phyloP scores from a whole-genome alignment of 208 protist genomes.

The Acanthamoeba lenticulata region DNA sequence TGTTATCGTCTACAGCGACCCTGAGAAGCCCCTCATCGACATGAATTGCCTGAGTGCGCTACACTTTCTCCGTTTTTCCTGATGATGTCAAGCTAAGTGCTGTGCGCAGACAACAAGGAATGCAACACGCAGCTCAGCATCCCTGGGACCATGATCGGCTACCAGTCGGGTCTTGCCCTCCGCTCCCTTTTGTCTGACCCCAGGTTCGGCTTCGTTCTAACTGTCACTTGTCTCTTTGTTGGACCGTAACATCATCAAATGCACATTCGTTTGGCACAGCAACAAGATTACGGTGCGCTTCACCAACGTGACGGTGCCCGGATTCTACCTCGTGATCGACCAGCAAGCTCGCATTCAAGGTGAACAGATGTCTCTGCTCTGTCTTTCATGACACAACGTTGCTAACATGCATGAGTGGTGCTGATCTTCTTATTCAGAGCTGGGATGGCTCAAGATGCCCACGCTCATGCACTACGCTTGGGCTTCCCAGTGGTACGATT shows the following conservation, averaged over 20 bases:
- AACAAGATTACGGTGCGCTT: slow-evolving; percentile 43
- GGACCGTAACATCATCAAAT: background rate
- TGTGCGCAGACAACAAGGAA: background rate
- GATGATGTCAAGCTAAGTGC: background rate
- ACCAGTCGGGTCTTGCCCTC: background rate
- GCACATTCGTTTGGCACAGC: background rate
- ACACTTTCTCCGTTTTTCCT: background rate
- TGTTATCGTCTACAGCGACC: slow-evolving; percentile 20
- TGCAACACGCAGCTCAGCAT: slow-evolving; percentile 55
- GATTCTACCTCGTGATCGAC: slow-evolving; percentile 55
- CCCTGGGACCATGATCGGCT: slow-evolving; percentile 44
- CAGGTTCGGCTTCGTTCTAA: background rate
- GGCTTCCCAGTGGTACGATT: slow-evolving; percentile 51
- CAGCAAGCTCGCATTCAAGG: slow-evolving; percentile 13
- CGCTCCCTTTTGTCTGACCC: background rate
- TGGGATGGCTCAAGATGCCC: slow-evolving; percentile 62
- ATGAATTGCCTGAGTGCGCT: slow-evolving; percentile 45
- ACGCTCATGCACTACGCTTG: slow-evolving; percentile 63
- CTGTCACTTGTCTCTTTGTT: background rate
- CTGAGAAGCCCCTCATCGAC: background rate
- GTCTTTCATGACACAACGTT: background rate
- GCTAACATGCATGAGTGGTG: background rate
- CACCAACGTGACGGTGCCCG: background rate
- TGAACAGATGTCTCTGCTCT: background rate
- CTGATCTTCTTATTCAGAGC: background rate